Base-by-base conservation (phyloP, 495 filamentous ascomycete genomes). In the Lasiosphaeria ovina region DNA sequence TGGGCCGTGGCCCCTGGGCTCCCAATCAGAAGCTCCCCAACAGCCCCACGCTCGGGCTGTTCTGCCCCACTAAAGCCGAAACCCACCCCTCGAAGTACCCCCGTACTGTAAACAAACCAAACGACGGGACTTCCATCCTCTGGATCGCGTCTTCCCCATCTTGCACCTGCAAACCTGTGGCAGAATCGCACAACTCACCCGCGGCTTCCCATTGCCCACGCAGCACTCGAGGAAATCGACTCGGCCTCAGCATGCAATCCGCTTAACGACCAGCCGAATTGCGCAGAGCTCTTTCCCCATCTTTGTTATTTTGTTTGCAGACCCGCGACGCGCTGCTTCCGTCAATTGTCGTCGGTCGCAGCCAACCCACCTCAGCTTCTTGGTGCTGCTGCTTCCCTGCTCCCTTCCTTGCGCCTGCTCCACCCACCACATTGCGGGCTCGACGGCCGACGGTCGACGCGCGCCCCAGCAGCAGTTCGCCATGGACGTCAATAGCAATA, bases 401-500 rank as follows among this genome's bases (percentile, higher is more conserved):
- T 4, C 16, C 16, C 32, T 47, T n/a, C 36, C 32, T 40, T 3
- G 38, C 47, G 47, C 45, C 42, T 35, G 36, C 11, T 36, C 44
- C 42, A 35, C 40, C 38, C 36, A 49, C 5, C 42, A 45, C 42
- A 45, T 45, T 48, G 63, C 67, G n/a, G n/a, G 63, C 69, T 54
- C 62, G 57, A 62, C 55, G 65, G 24, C 24, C 24, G 24, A 24
- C 24, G 24, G 24, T 24, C 24, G 24, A 24, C 24, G 24, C 24
- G 24, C 69, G 65, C 59, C 38, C 58, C 54, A 49, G 33, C 12
- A 61, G 33, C 63, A 64, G 44, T 35, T 55, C 62, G 40, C 55
- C 62, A 72, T 72, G 70, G 70, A 72, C 59, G 40, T 67, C 68
- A 71, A 72, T 58, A 72, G 68, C 57, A 66, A 65, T 71, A 71